Percentiles rank a stretch among this genome's conserved stretches.
Conservation (phyloP, 2,329 filamentous ascomycete species). For the Arthroderma sp. region DNA sequence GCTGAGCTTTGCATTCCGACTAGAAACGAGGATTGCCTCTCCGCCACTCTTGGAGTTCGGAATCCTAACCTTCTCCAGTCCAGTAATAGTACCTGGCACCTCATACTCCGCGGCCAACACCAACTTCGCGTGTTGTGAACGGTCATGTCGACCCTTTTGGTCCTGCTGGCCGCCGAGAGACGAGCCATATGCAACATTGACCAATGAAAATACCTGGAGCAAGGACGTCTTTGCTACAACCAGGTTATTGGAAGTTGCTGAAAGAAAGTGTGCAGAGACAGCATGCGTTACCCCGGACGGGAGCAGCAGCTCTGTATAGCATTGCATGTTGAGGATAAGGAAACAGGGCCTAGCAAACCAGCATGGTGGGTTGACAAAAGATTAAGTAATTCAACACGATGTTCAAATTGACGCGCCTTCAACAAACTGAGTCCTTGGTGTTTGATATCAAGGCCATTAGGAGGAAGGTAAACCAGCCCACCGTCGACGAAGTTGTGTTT, state of each 20-base stretch:
- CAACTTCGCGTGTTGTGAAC: slow-evolving; percentile 60
- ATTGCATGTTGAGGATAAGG: slow-evolving; percentile 59
- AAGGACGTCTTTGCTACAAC: slow-evolving; percentile 85
- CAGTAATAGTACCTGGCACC: slow-evolving; percentile 72
- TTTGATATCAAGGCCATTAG: neutral
- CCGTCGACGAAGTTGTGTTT: neutral
- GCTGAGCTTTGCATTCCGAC: slow-evolving; percentile 85
- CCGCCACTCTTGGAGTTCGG: slow-evolving; percentile 64
- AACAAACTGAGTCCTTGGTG: neutral
- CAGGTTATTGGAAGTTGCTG: slow-evolving; percentile 66
- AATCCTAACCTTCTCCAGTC: slow-evolving; percentile 65
- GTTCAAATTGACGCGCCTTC: neutral
- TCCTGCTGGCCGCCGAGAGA: slow-evolving; percentile 15
- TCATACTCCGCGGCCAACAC: slow-evolving; percentile 74
- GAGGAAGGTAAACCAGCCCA: neutral
- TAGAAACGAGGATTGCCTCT: slow-evolving; percentile 69
- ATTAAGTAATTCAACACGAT: neutral
- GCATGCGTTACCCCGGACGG: slow-evolving; percentile 90
- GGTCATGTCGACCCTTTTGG: slow-evolving; percentile 52
- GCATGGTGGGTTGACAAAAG: neutral
- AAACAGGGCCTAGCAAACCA: neutral
- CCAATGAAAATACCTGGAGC: slow-evolving; percentile 77
- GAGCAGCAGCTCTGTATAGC: slow-evolving; percentile 89
- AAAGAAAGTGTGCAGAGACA: slow-evolving; percentile 63
- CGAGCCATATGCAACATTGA: slow-evolving; percentile 42